Evolutionary conservation across 768 basidiomycete genomes (phyloP).

Genomic region (Trametes elegans): DNA sequence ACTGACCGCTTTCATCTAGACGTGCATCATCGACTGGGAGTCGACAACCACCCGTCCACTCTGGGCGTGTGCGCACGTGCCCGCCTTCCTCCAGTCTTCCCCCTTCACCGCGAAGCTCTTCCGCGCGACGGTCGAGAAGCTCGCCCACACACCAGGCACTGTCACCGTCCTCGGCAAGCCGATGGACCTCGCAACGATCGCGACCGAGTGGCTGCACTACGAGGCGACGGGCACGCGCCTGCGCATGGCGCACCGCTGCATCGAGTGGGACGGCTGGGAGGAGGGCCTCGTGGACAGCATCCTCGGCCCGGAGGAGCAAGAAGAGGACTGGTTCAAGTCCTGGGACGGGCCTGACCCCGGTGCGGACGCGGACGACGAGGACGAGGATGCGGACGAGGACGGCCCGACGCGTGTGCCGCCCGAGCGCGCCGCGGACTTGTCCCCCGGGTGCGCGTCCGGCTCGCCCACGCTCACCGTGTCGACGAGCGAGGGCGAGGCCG

Average conservation of each 20-base stretch:
- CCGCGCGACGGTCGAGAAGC: slow-evolving; percentile 56
- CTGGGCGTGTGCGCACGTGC: slow-evolving; percentile 83
- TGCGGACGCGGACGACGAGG: slow-evolving; percentile 2
- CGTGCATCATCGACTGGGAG: slow-evolving; percentile 89
- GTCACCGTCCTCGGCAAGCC: slow-evolving; percentile 21
- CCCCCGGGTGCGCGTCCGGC: no score
- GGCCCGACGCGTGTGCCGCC: neutral
- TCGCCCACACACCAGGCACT: slow-evolving; percentile 33
- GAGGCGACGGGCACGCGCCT: slow-evolving; percentile 64
- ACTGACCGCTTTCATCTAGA: slow-evolving; percentile 40
- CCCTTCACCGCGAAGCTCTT: slow-evolving; percentile 72
- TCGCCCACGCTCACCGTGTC: slow-evolving; percentile 19
- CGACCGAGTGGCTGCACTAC: slow-evolving; percentile 72
- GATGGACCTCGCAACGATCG: slow-evolving; percentile 42
- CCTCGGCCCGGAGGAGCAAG: slow-evolving; percentile 66
- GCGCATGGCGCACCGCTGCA: slow-evolving; percentile 76
- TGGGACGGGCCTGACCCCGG: slow-evolving; percentile 23
- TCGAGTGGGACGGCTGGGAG: slow-evolving; percentile 92
- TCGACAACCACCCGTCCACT: slow-evolving; percentile 85
- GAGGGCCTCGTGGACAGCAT: slow-evolving; percentile 78
- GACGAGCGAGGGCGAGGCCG: slow-evolving; percentile 17
- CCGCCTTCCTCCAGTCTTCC: slow-evolving; percentile 75
- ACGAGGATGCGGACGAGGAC: slow-evolving; percentile 14
- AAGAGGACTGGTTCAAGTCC: slow-evolving; percentile 69
- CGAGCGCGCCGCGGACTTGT: neutral